These are phyloP conservation scores for Fraxinus americana DNA, from an alignment of 257 asterid species.

Conservation along the genomic window DNA sequence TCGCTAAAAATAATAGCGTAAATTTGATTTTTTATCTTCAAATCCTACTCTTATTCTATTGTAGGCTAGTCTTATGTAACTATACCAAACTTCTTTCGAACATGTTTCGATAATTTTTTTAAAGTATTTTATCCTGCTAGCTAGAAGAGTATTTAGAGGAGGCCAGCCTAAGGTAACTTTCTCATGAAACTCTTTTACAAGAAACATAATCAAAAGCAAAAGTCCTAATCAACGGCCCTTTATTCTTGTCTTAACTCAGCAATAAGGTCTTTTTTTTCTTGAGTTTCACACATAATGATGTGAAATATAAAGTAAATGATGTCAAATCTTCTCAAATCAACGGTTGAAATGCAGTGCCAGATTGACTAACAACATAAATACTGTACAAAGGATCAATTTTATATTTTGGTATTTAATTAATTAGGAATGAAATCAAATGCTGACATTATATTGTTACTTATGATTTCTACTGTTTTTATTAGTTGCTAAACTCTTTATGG, in stretches of 20 bases:
- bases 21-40: too few relatives aligned
- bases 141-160: too few relatives aligned
- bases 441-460: neutral
- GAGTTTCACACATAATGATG: neutral
- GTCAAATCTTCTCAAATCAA: neutral
- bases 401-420: neutral
- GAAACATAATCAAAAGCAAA: too few relatives aligned
- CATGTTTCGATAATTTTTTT: neutral
- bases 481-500: conserved; percentile 5
- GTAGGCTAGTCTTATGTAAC: neutral
- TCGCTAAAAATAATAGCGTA: neutral
- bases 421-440: neutral
- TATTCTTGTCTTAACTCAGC: neutral
- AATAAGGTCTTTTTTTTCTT: neutral
- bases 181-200: too few relatives aligned
- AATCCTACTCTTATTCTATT: neutral
- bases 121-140: too few relatives aligned
- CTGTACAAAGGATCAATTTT: neutral
- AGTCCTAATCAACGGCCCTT: too few relatives aligned
- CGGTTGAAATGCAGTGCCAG: neutral
- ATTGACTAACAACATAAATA: neutral
- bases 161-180: too few relatives aligned
- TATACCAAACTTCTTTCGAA: too few relatives aligned
- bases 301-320: neutral
- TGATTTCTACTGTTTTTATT: neutral